A percentile compares a stretch with the other conserved stretches of the same genome.
Evolutionary conservation across 1,139 yeast genomes (phyloP).

Genomic region (Blastobotrys serpentis): DNA sequence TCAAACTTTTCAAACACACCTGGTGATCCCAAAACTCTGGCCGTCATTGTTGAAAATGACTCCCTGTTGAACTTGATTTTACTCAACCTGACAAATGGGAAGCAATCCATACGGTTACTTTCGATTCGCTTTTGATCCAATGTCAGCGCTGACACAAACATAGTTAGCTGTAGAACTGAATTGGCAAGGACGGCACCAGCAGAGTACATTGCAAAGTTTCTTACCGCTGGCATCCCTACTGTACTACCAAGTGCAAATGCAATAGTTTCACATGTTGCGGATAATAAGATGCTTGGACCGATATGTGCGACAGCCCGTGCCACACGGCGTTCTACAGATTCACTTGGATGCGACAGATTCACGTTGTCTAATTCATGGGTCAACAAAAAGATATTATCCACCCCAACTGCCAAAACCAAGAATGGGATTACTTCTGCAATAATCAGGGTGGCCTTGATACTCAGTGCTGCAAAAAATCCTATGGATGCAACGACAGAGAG

Average conservation of each 20-base stretch:
- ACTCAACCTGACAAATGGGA: constrained; percentile 37
- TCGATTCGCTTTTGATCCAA: constrained; percentile 66
- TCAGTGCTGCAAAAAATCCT: constrained; percentile 67
- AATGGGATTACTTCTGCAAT: constrained; percentile 98
- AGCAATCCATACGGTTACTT: constrained; percentile 55
- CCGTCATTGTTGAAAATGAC: constrained; percentile 28
- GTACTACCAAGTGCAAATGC: constrained; percentile 77
- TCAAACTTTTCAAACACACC: constrained; percentile 30
- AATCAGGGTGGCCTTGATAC: constrained; percentile 81
- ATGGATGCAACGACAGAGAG: constrained; percentile 78
- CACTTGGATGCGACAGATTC: constrained; percentile 46
- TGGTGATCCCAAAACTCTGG: constrained; percentile 31
- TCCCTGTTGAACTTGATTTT: constrained; percentile 20
- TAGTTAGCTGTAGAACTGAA: constrained; percentile 74
- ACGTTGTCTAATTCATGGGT: constrained; percentile 72
- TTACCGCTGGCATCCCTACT: constrained; percentile 94
- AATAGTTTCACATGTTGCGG: constrained; percentile 71
- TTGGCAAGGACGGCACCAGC: constrained; percentile 83
- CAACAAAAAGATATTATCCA: constrained; percentile 85
- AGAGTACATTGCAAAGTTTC: constrained; percentile 86
- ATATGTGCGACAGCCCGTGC: constrained; percentile 64
- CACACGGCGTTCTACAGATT: constrained; percentile 54
- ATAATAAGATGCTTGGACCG: constrained; percentile 83
- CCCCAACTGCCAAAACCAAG: constrained; percentile 87
- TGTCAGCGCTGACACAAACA: constrained; percentile 70